These are phyloP conservation scores for Macrotyloma uniflorum DNA, from an alignment of 306 rosid genomes.

Conservation along the genomic window DNA sequence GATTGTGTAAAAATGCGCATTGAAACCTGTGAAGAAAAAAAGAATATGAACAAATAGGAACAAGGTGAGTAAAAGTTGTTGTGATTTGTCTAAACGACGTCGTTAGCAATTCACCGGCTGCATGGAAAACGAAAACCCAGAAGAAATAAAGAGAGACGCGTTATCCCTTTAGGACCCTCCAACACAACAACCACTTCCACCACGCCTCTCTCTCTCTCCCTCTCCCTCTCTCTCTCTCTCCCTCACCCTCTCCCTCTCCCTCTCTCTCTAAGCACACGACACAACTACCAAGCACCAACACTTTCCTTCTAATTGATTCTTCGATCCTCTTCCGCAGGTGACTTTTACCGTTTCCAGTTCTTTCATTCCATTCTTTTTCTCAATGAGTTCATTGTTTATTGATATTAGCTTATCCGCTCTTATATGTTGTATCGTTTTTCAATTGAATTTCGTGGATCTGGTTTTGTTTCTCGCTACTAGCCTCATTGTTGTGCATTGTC, in stretches of 20 bases:
- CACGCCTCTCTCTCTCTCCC: not conserved
- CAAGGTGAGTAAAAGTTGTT: not conserved
- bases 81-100: conserved; percentile 39
- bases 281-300: conserved; percentile 32
- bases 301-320: conserved; percentile 26
- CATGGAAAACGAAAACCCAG: not conserved
- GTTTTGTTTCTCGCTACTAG: not conserved
- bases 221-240: not conserved
- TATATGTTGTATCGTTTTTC: not conserved
- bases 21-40: too few species aligned
- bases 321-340: conserved; percentile 49
- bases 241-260: too few species aligned
- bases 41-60: too few species aligned
- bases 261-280: too few species aligned
- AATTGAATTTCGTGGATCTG: conserved; percentile 48
- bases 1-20: too few species aligned
- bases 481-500: not conserved
- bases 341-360: not conserved
- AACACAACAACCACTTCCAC: conserved; percentile 26
- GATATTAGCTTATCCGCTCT: conserved; percentile 14
- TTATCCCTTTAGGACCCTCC: conserved; percentile 36
- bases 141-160: not conserved
- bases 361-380: not conserved
- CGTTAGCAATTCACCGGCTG: conserved; percentile 37
- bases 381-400: not conserved